Evolutionary conservation across 805 yeast species (phyloP).

Genomic region (Yamadazyma tumulicola): DNA sequence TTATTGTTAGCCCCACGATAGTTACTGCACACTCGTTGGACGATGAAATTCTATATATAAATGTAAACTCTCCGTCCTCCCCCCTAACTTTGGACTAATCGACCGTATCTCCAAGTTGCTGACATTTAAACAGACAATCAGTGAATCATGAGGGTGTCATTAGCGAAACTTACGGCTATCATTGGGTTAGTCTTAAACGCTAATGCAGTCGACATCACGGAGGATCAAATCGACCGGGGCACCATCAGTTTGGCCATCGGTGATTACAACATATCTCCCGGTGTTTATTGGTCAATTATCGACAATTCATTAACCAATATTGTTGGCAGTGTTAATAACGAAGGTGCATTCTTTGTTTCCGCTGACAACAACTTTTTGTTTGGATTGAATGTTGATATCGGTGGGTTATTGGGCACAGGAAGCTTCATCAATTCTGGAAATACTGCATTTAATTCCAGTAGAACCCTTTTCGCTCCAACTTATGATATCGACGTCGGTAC

Average conservation of each 20-base stretch:
- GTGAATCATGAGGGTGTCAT: too few species aligned
- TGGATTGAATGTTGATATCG: conserved; percentile 7
- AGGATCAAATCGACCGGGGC: conserved; percentile 16
- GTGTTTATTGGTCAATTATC: conserved; percentile 25
- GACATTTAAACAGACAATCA: too few species aligned
- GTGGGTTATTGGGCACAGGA: conserved; percentile 1
- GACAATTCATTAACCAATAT: conserved; percentile 15
- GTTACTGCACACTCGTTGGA: too few species aligned
- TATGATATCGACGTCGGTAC: conserved; percentile 15
- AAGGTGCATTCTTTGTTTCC: conserved; percentile 13
- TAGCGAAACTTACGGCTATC: not conserved
- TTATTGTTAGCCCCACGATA: too few species aligned
- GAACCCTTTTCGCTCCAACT: conserved; percentile 15
- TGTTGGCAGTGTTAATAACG: conserved; percentile 12
- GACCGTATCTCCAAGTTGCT: too few species aligned
- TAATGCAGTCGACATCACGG: conserved; percentile 9
- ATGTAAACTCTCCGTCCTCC: too few species aligned
- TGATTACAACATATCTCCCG: conserved; percentile 13
- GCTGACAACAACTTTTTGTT: conserved; percentile 4
- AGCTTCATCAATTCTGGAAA: conserved; percentile 16
- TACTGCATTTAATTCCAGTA: conserved; percentile 20
- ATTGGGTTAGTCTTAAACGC: not conserved
- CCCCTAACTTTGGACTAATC: too few species aligned
- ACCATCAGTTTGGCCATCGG: conserved; percentile 8
- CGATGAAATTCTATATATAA: too few species aligned